Evolutionary conservation across 1,139 yeast genomes (phyloP).

Genomic region (Williopsis jadinii): DNA sequence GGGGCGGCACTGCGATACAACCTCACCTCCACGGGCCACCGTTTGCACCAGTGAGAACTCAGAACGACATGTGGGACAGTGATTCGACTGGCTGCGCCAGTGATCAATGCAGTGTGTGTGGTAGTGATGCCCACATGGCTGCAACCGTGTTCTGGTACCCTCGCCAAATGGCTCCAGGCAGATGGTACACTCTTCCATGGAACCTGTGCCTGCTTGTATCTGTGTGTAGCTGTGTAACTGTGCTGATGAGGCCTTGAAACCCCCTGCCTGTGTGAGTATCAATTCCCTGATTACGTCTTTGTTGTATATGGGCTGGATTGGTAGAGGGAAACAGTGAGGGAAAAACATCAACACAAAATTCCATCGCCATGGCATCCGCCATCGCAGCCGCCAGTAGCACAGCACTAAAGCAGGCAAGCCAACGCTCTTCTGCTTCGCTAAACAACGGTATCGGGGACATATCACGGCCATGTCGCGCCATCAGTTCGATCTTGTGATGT

Average conservation of each 20-base stretch:
- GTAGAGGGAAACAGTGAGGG: too few species aligned
- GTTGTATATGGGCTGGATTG: too few species aligned
- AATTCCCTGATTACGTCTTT: too few species aligned
- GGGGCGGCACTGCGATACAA: conserved; percentile 25
- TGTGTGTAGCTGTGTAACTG: too few species aligned
- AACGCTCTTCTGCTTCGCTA: not conserved
- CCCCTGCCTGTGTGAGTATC: too few species aligned
- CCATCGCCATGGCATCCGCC: not conserved
- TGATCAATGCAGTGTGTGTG: conserved; percentile 39
- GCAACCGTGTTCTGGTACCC: conserved; percentile 30
- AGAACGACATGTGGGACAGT: conserved; percentile 46
- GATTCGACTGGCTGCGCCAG: conserved; percentile 45
- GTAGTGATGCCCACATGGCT: conserved; percentile 37
- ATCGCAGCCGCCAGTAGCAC: not conserved
- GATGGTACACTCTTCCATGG: conserved; percentile 32
- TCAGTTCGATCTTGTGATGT: conserved; percentile 79
- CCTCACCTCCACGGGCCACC: conserved; percentile 7
- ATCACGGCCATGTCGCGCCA: conserved; percentile 67
- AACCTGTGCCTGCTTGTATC: too few species aligned
- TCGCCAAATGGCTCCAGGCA: conserved; percentile 37
- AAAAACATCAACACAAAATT: too few species aligned
- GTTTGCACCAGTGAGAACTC: conserved; percentile 15
- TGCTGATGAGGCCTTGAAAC: too few species aligned
- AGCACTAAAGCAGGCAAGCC: too few species aligned
- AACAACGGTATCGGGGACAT: not conserved